phyloP scores from a whole-genome alignment of 768 basidiomycete genomes.

The Rubroboletus pulcherrimus region DNA sequence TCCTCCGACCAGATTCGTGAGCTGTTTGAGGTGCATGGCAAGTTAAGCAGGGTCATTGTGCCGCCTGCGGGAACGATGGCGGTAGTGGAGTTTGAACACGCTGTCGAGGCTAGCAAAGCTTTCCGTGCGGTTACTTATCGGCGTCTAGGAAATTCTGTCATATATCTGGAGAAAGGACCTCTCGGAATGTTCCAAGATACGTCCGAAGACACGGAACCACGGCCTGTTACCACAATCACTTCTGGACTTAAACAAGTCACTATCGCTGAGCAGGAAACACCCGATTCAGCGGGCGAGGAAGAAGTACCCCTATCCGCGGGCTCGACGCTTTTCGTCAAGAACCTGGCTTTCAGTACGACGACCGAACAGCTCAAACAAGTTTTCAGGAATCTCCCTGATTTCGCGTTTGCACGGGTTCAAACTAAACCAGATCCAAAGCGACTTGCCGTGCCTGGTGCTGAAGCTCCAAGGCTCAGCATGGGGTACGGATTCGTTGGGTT shows the following conservation, averaged over 20 bases:
- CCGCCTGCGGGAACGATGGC: conserved; percentile 94
- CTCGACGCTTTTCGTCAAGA: conserved; percentile 91
- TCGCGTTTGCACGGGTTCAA: conserved; percentile 85
- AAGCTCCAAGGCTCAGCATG: conserved; percentile 71
- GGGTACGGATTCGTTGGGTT: conserved; percentile 97
- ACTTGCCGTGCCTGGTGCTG: conserved; percentile 32
- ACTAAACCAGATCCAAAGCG: conserved; percentile 86
- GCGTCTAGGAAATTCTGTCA: conserved; percentile 80
- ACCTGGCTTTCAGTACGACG: conserved; percentile 90
- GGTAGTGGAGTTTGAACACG: conserved; percentile 78
- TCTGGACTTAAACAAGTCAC: conserved; percentile 34
- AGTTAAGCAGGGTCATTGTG: conserved; percentile 66
- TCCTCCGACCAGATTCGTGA: conserved; percentile 69
- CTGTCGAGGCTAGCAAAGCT: conserved; percentile 66
- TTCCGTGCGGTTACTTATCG: conserved; percentile 84
- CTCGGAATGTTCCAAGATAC: conserved; percentile 69
- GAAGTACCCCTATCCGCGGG: conserved; percentile 52
- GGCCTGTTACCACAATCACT: conserved; percentile 8
- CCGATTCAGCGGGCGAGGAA: conserved; percentile 35
- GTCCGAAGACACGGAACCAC: conserved; percentile 25
- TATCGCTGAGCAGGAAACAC: conserved; percentile 41
- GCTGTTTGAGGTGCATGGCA: conserved; percentile 75
- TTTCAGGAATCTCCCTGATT: conserved; percentile 73
- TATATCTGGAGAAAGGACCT: conserved; percentile 94
- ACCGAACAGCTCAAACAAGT: conserved; percentile 63